Evolutionary conservation across 805 yeast genomes (phyloP), one percentile per base, ranked within the genome.

Genomic region (Kodamaea neixiangensis): DNA sequence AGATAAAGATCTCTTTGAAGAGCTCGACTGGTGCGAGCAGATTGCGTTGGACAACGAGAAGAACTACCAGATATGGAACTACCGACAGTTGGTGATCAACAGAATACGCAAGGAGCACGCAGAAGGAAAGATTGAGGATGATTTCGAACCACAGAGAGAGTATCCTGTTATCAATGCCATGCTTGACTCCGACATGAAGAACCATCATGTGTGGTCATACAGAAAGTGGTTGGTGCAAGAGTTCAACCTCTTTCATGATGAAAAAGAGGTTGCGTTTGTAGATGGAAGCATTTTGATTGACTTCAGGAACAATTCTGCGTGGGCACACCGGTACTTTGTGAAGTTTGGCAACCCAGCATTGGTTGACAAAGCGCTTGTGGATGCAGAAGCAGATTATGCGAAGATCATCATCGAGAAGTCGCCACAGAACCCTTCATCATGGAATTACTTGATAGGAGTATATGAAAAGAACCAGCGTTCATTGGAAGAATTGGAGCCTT

Each of bases 11-110:
- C 59, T 81, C 22, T 59, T 70, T 11, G 69, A 73, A 13, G 96
- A 93, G 61, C 72, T 90, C 35, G 81, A 81, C 35, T 90, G 97
- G 97, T 77, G 90, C 55, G 94, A 89, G 59, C 75, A 75, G 31
- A 71, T 89, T 33, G 92, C 96, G 0, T 62, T 87, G 45, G 83
- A 79, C 10, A 86, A 87, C 65, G 87, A 92, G 38, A 94, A 94
- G 66, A 93, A 92, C 72, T 94, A 94, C 69, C 99, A 94, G 67
- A 86, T 93, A n/a, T 94, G 98, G 97, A 89, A 92, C 59, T 92
- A 93, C 63, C 79, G 97, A 50, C 92, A 87, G 61, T 71, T 83
- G 31, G 63, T 93, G 7, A 69, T 87, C 49, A 75, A 75, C 39
- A 44, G 57, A 49, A 64, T 72, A 33, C n/a, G 64, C 11, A 25